Base-by-base conservation (phyloP, 345 rosid species). In the Diplotaxis tenuifolia region DNA sequence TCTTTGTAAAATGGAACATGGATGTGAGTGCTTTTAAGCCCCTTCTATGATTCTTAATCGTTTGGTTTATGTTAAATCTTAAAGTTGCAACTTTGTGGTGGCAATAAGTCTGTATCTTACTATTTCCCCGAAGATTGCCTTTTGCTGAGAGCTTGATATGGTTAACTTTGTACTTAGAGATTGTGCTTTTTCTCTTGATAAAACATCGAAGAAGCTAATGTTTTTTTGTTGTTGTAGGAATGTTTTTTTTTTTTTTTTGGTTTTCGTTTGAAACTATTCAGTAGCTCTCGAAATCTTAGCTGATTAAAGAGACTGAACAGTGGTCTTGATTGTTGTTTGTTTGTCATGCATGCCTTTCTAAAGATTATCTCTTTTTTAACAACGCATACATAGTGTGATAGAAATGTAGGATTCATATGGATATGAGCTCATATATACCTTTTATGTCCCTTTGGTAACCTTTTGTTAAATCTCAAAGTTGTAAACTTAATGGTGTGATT, bases 401-500 rank as follows among this genome's bases (percentile, higher is more conserved):
- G 20, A 42, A 55, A n/a, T 42, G 54, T 27, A 9, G 21, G 65
- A 55, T 53, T 0, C 12, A 23, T 15, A 22, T 23, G 11, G 42
- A 25, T 7, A 36, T 38, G 62, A 20, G 56, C 11, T 64, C 18
- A 21, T 53, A 36, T n/a, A 2, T 62, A 8, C 19, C 3, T 49
- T 36, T 2, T 61, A 19, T 5, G 11, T 61, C 6, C 3, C 4
- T 3, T 11, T 11, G 63, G 45, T 73, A 40, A 54, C 16, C 34
- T 28, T 65, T 20, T 66, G 55, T 38, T 31, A 16, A n/a, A 42
- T 67, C 58, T 77, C 23, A 60, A 61, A 57, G 8, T 23, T 50
- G 34, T 10, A 22, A 57, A 49, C 59, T 9, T 62, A 18, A 65
- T 45, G 63, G 40, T 52, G 23, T 71, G 69, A 29, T 69, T n/a